These are phyloP conservation scores for Peniophora sp. DNA, from an alignment of 1,284 basidiomycete genomes.

Conservation along the genomic window DNA sequence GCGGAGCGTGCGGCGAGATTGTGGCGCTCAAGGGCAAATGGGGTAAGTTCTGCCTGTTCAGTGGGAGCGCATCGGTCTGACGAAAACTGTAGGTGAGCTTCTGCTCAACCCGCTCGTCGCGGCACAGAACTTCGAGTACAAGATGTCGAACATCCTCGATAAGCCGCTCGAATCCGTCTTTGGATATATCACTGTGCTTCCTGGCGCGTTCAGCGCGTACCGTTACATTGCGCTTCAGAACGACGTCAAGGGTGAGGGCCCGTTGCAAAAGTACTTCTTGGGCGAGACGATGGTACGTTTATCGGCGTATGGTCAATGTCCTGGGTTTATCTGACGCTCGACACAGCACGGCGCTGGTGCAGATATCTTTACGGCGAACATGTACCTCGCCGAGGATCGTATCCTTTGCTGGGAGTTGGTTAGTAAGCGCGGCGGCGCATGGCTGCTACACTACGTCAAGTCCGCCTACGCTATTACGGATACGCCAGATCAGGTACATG, in stretches of 20 bases:
- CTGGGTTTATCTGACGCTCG: background rate
- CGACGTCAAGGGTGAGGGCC: slow-evolving; percentile 75
- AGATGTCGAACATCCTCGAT: slow-evolving; percentile 91
- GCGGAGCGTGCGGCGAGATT: slow-evolving; percentile 96
- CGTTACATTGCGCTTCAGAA: slow-evolving; percentile 90
- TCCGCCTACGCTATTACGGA: slow-evolving; percentile 89
- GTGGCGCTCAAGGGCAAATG: slow-evolving; percentile 86
- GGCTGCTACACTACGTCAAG: slow-evolving; percentile 93
- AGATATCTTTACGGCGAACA: slow-evolving; percentile 89
- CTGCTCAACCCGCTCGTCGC: slow-evolving; percentile 39
- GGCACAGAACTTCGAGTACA: slow-evolving; percentile 95
- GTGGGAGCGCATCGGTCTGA: background rate
- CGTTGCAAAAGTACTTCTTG: slow-evolving; percentile 90
- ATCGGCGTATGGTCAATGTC: slow-evolving; percentile 6
- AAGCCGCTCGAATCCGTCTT: slow-evolving; percentile 85
- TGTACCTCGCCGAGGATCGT: slow-evolving; percentile 92
- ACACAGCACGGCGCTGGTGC: slow-evolving; percentile 74
- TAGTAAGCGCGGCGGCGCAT: slow-evolving; percentile 77
- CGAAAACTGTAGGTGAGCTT: background rate
- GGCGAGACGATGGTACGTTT: slow-evolving; percentile 77
- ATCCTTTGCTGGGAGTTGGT: slow-evolving; percentile 95
- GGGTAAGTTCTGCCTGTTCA: slow-evolving; percentile 52
- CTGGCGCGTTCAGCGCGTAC: slow-evolving; percentile 91
- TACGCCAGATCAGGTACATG: slow-evolving; percentile 71
- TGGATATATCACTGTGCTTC: slow-evolving; percentile 89